Evolutionary conservation across 2,329 filamentous ascomycete species (phyloP).

Genomic region (Penicillium sp.): DNA sequence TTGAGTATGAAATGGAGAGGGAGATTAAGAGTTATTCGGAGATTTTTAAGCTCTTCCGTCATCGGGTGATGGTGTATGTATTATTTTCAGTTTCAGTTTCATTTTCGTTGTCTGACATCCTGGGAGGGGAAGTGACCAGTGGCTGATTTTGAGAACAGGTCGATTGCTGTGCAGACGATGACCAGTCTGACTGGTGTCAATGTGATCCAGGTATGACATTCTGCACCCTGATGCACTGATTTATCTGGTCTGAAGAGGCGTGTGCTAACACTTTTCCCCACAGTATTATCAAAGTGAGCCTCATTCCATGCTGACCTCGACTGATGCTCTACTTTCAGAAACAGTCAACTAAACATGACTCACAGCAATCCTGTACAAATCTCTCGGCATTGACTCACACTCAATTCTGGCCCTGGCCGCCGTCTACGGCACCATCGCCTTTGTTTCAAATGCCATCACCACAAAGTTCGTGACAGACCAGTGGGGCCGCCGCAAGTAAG

Average conservation of each 20-base stretch:
- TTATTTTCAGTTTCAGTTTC: no score
- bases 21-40: slow-evolving; percentile 57
- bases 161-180: slow-evolving; percentile 60
- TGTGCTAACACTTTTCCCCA: neutral
- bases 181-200: slow-evolving; percentile 60
- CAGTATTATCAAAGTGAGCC: slow-evolving; percentile 38
- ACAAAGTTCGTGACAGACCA: slow-evolving; percentile 58
- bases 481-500: slow-evolving; percentile 60
- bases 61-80: slow-evolving; percentile 53
- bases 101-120: neutral
- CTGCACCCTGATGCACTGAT: neutral
- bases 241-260: neutral
- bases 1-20: slow-evolving; percentile 60
- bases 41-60: slow-evolving; percentile 56
- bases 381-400: slow-evolving; percentile 53
- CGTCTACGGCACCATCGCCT: slow-evolving; percentile 58
- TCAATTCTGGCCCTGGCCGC: slow-evolving; percentile 57
- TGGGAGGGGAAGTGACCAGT: neutral
- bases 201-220: slow-evolving; percentile 52
- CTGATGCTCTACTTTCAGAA: no score
- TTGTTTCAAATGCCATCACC: slow-evolving; percentile 54
- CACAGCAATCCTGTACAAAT: slow-evolving; percentile 57
- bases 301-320: slow-evolving; percentile 33
- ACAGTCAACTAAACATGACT: slow-evolving; percentile 16
- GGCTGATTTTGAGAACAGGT: slow-evolving; percentile 27